phyloP scores from a whole-genome alignment of 2,329 filamentous ascomycete species.

The Didymella glomerata region DNA sequence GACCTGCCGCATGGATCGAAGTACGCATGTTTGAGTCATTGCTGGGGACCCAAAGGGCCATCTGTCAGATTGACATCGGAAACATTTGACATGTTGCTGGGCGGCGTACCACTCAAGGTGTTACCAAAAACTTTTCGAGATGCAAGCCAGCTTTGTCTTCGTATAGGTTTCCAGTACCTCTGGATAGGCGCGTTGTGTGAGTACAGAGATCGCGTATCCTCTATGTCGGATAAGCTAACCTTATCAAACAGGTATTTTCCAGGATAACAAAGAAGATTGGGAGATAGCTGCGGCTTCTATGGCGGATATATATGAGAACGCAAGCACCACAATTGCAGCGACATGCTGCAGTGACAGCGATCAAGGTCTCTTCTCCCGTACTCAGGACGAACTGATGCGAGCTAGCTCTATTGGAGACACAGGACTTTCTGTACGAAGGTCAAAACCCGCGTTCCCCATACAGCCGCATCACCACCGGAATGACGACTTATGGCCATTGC shows the following conservation, averaged over 20 bases:
- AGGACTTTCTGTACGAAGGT: not conserved
- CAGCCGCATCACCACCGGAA: too few species aligned
- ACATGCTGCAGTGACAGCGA: not conserved
- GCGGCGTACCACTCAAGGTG: not conserved
- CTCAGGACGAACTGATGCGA: not conserved
- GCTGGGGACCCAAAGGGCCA: not conserved
- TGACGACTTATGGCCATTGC: not conserved
- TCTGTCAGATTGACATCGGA: not conserved
- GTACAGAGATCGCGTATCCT: not conserved
- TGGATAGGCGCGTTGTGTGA: conserved; percentile 5
- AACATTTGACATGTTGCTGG: not conserved
- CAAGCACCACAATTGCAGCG: not conserved
- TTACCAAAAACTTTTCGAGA: conserved; percentile 1
- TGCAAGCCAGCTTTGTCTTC: not conserved
- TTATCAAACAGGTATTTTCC: not conserved
- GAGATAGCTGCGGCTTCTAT: conserved; percentile 1
- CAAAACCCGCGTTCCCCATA: not conserved
- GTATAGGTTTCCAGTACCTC: not conserved
- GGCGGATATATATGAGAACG: not conserved
- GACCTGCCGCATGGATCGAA: not conserved
- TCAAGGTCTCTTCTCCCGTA: not conserved
- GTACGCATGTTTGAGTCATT: not conserved
- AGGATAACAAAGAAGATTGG: not conserved
- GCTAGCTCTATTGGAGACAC: not conserved
- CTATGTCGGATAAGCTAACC: not conserved